Conservation (phyloP, 495 filamentous ascomycete species). For the Lasiosphaeria hispida region DNA sequence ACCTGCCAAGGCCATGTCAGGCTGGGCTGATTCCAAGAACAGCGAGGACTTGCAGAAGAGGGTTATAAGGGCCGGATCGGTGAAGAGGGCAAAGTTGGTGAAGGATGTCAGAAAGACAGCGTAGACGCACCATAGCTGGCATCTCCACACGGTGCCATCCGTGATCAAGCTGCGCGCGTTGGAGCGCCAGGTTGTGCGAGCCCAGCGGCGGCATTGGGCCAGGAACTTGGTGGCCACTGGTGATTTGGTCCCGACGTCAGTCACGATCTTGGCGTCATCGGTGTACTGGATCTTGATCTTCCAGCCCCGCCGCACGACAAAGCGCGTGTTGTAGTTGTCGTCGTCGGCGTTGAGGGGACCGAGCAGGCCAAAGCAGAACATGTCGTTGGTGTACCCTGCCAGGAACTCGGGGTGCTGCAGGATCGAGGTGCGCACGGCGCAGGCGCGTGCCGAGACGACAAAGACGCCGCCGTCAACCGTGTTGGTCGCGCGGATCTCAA, state of each 20-base stretch:
- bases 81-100: slow-evolving; percentile 57
- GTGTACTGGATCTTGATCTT: slow-evolving; percentile 62
- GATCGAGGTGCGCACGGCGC: slow-evolving; percentile 47
- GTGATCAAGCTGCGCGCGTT: slow-evolving; percentile 56
- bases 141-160: slow-evolving; percentile 29
- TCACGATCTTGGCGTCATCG: slow-evolving; percentile 55
- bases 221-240: slow-evolving; percentile 51
- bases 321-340: slow-evolving; percentile 69
- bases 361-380: slow-evolving; percentile 47
- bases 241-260: slow-evolving; percentile 48
- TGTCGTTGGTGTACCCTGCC: slow-evolving; percentile 56
- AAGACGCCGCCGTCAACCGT: slow-evolving; percentile 56
- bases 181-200: slow-evolving; percentile 64
- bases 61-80: slow-evolving; percentile 49
- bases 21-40: not conserved
- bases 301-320: slow-evolving; percentile 54
- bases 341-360: slow-evolving; percentile 59
- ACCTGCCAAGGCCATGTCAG: not conserved
- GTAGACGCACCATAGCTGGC: slow-evolving; percentile 61
- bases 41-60: slow-evolving; percentile 12
- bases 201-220: slow-evolving; percentile 59
- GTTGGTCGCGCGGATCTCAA: slow-evolving; percentile 53
- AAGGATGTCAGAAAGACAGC: slow-evolving; percentile 59
- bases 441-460: slow-evolving; percentile 55
- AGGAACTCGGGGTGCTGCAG: slow-evolving; percentile 45